Evolutionary conservation across 176 grass and related monocot species (phyloP).

Genomic region (Musa schizocarpa): DNA sequence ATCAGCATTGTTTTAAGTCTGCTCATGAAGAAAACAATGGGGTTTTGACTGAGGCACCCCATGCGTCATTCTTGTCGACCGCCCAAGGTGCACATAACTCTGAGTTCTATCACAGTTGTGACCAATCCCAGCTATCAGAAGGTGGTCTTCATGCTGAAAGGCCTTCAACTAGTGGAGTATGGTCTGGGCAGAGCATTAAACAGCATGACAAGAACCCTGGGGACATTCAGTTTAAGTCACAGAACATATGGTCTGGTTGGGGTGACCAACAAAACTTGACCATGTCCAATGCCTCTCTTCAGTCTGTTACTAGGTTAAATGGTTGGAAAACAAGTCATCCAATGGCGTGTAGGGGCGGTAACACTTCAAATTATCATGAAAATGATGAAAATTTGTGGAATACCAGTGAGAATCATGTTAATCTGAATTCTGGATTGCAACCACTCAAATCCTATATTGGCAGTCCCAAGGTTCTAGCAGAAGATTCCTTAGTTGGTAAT

Average conservation of each 20-base stretch:
- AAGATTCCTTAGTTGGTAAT: not conserved
- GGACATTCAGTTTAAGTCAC: slow-evolving; percentile 5
- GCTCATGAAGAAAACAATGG: not conserved
- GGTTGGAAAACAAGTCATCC: slow-evolving; percentile 8
- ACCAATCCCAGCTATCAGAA: slow-evolving; percentile 1
- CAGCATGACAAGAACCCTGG: not conserved
- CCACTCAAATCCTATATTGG: not conserved
- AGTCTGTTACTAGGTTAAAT: slow-evolving; percentile 4
- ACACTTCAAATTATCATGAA: slow-evolving; percentile 8
- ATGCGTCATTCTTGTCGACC: not conserved
- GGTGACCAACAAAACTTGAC: slow-evolving; percentile 8
- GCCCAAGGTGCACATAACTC: not conserved
- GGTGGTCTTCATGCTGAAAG: not conserved
- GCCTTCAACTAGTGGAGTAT: not conserved
- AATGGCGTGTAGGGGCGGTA: not conserved
- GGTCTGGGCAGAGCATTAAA: not conserved
- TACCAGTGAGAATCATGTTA: not conserved
- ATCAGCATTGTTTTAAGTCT: not conserved
- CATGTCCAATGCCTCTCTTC: not conserved
- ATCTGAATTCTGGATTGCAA: not conserved
- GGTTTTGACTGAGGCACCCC: slow-evolving; percentile 4
- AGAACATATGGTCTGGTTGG: not conserved
- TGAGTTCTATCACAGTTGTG: not conserved
- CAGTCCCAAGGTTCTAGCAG: not conserved
- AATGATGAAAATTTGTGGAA: slow-evolving; percentile 7